Evolutionary conservation across 208 protist species (phyloP).

Genomic region (Phytomonas francai): DNA sequence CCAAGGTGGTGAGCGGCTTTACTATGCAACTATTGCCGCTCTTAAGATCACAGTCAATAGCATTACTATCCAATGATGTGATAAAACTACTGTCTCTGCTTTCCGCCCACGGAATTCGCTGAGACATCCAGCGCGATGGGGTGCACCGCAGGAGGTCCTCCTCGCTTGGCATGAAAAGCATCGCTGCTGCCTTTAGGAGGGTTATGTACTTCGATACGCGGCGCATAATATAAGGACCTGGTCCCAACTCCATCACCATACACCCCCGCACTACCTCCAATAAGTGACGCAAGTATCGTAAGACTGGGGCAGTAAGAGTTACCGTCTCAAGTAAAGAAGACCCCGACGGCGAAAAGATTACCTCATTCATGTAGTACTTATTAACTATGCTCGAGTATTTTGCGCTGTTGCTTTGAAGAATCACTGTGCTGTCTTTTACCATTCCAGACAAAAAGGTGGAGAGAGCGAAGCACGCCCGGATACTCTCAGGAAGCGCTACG

Average conservation of each 20-base stretch:
- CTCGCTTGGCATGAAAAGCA: conserved; percentile 63
- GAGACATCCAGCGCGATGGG: background rate
- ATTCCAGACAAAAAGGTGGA: conserved; percentile 74
- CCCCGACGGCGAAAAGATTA: conserved; percentile 44
- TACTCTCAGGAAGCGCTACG: conserved; percentile 41
- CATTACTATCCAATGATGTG: background rate
- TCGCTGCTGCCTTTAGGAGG: conserved; percentile 41
- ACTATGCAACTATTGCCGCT: background rate
- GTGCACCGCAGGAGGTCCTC: conserved; percentile 12
- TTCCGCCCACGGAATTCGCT: background rate
- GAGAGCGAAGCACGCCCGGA: conserved; percentile 68
- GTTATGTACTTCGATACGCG: conserved; percentile 24
- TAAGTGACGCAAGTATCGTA: conserved; percentile 74
- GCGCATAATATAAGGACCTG: conserved; percentile 29
- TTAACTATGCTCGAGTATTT: conserved; percentile 67
- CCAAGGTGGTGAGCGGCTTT: background rate
- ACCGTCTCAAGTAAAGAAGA: conserved; percentile 52
- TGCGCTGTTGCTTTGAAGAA: conserved; percentile 57
- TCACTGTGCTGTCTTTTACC: conserved; percentile 70
- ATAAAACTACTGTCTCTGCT: background rate
- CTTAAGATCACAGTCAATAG: background rate
- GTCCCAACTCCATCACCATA: conserved; percentile 18
- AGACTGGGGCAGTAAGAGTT: conserved; percentile 38
- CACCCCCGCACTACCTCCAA: conserved; percentile 60
- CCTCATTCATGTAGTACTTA: conserved; percentile 64